Percentiles rank a stretch among this genome's conserved stretches.
phyloP scores from a whole-genome alignment of 306 rosid genomes.

The Prunus campanulata region DNA sequence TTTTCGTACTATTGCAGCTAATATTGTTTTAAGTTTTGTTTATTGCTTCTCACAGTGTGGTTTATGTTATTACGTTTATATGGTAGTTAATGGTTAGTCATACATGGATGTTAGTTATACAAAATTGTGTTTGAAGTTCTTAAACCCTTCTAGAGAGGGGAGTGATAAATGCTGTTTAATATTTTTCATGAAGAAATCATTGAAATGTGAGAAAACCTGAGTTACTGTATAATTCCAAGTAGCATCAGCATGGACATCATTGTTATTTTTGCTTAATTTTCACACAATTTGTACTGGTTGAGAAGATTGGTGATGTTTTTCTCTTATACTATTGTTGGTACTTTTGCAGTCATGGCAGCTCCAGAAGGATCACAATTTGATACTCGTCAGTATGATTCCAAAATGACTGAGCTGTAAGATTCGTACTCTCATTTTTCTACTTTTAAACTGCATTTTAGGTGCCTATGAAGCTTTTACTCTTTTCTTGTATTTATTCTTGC shows the following conservation, averaged over 20 bases:
- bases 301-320: neutral
- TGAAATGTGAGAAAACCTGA: neutral
- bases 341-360: constrained; percentile 61
- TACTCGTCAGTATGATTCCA: constrained; percentile 50
- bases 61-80: too few relatives aligned
- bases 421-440: neutral
- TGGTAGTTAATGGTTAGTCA: neutral
- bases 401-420: constrained; percentile 63
- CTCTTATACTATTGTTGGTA: neutral
- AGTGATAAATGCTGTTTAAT: neutral
- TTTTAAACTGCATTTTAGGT: neutral
- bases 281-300: neutral
- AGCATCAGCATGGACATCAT: neutral
- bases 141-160: neutral
- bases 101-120: neutral
- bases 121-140: neutral
- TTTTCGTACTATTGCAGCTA: neutral
- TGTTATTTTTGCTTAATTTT: neutral
- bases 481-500: neutral
- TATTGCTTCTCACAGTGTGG: neutral
- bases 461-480: neutral
- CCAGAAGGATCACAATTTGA: constrained; percentile 69
- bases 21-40: neutral
- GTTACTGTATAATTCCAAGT: neutral
- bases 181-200: neutral